These are phyloP conservation scores for bread wheat (Triticum aestivum) DNA, from an alignment of 176 grass and related monocot genomes.

Conservation along the genomic window IWGSC_CS_RefSeq_v2.1 NC_057798.1:430793747-430794246, in stretches of 20 bases:
- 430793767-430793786: neutral
- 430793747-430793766: neutral
- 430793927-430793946: neutral
- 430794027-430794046: neutral
- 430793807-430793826: neutral
- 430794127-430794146: neutral
- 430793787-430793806: conserved; percentile 22
- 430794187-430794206: neutral
- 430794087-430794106: conserved; percentile 9
- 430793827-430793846: conserved; percentile 16
- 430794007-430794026: conserved; percentile 29
- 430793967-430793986: neutral
- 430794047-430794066: neutral
- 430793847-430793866: too few relatives aligned
- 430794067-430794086: too few relatives aligned
- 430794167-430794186: neutral
- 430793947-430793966: neutral
- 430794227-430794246: too few relatives aligned
- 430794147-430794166: neutral
- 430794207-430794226: neutral
- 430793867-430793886: conserved; percentile 12
- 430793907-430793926: conserved; percentile 12
- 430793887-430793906: conserved; percentile 25
- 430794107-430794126: neutral
- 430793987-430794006: neutral